A percentile compares a stretch with the other conserved stretches of the same genome.
Evolutionary conservation across 2,329 filamentous ascomycete species (phyloP).

Genomic region (Clonostachys chloroleuca): DNA sequence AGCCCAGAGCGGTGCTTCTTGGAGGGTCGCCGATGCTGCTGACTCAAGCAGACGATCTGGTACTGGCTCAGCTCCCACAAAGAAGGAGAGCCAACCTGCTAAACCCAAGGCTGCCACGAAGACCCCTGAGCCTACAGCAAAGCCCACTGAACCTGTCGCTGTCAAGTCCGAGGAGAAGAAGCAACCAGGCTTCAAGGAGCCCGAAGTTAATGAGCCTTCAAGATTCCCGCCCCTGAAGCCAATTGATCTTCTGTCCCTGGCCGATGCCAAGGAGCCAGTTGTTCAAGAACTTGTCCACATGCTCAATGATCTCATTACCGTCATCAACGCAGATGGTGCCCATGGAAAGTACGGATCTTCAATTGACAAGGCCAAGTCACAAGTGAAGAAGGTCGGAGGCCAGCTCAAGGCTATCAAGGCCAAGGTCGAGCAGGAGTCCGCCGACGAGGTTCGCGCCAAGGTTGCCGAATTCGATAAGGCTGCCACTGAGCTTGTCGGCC

Average conservation of each 20-base stretch:
- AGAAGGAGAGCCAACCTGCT: constrained; percentile 12
- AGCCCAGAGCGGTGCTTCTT: constrained; percentile 79
- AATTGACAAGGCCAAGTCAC: constrained; percentile 80
- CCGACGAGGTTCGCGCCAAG: constrained; percentile 69
- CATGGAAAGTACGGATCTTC: constrained; percentile 73
- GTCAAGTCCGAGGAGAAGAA: constrained; percentile 16
- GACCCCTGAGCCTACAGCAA: constrained; percentile 1
- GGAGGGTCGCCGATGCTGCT: constrained; percentile 64
- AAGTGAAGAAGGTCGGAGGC: constrained; percentile 71
- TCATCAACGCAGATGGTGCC: constrained; percentile 83
- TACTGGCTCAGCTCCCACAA: constrained; percentile 41
- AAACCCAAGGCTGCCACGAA: constrained; percentile 16
- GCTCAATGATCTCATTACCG: constrained; percentile 91
- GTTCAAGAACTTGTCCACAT: constrained; percentile 93
- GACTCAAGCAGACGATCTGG: constrained; percentile 55
- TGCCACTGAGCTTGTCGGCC: constrained; percentile 79
- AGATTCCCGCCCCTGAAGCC: constrained; percentile 58
- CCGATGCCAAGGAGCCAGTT: constrained; percentile 75
- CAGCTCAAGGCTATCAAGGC: constrained; percentile 74
- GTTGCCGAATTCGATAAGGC: constrained; percentile 79
- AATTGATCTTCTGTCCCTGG: constrained; percentile 74
- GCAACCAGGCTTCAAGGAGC: constrained; percentile 35
- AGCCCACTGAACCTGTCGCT: constrained; percentile 6
- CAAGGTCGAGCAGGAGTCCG: constrained; percentile 64
- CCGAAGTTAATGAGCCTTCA: constrained; percentile 64